Evolutionary conservation across 2,329 filamentous ascomycete species (phyloP).

Genomic region (Aspergillus fijiensis): DNA sequence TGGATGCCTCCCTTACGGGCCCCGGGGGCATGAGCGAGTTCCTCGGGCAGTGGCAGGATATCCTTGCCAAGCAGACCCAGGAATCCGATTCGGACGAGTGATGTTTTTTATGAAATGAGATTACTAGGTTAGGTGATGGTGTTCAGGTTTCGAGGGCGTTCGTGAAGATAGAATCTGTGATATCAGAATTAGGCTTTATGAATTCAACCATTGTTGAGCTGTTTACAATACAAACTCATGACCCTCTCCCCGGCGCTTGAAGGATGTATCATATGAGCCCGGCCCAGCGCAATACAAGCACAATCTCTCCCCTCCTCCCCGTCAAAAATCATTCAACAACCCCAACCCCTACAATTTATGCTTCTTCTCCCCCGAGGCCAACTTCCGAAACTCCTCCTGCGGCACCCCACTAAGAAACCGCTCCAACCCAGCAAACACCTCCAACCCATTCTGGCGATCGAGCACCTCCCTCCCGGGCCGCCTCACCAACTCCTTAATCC

Average conservation of each 20-base stretch:
- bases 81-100: constrained; percentile 40
- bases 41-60: constrained; percentile 69
- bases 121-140: neutral
- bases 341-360: constrained; percentile 71
- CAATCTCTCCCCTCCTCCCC: neutral
- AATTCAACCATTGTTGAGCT: neutral
- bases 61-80: constrained; percentile 45
- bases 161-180: neutral
- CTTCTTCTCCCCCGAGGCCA: constrained; percentile 85
- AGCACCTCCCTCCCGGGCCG: constrained; percentile 69
- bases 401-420: constrained; percentile 77
- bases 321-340: neutral
- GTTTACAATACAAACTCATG: neutral
- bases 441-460: constrained; percentile 74
- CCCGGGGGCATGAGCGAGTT: constrained; percentile 80
- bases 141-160: neutral
- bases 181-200: neutral
- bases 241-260: neutral
- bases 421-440: constrained; percentile 83
- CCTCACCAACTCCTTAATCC: constrained; percentile 81
- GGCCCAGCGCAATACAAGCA: neutral
- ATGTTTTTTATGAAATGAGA: neutral
- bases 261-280: neutral
- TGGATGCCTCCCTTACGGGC: constrained; percentile 65
- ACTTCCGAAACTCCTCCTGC: constrained; percentile 82